These are phyloP conservation scores for Agrocybe praecox DNA, from an alignment of 768 basidiomycete species.

Conservation along the genomic window DNA sequence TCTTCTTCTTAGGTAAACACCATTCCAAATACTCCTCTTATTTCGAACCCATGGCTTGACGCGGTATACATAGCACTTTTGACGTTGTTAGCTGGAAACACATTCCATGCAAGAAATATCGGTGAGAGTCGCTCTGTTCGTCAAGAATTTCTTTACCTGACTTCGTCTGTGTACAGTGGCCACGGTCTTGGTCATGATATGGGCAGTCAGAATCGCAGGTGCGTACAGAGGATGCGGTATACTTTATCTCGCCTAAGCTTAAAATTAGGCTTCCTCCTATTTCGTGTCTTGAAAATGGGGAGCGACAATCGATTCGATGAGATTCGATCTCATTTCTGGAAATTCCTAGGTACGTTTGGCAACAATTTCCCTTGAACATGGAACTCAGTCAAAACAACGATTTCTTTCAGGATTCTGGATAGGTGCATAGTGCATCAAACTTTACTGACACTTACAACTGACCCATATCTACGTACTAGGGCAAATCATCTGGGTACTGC, in stretches of 20 bases:
- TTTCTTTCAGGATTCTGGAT: constrained; percentile 52
- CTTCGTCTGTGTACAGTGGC: no score
- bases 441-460: background rate
- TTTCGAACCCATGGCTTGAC: background rate
- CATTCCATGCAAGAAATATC: constrained; percentile 60
- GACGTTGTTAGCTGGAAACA: constrained; percentile 62
- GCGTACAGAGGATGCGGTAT: constrained; percentile 2
- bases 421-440: constrained; percentile 28
- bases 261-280: constrained; percentile 58
- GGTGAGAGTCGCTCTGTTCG: constrained; percentile 24
- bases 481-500: constrained; percentile 61
- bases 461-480: constrained; percentile 23
- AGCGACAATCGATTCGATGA: constrained; percentile 70
- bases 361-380: background rate
- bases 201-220: constrained; percentile 64
- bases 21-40: background rate
- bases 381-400: background rate
- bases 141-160: no score
- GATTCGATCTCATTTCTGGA: constrained; percentile 66
- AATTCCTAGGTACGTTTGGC: constrained; percentile 57
- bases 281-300: constrained; percentile 69
- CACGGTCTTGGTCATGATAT: constrained; percentile 64
- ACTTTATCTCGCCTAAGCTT: background rate
- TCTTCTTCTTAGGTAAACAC: constrained; percentile 56
- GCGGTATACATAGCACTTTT: constrained; percentile 52